Conservation (phyloP, 257 asterid genomes). For the Linaria vulgaris region DNA sequence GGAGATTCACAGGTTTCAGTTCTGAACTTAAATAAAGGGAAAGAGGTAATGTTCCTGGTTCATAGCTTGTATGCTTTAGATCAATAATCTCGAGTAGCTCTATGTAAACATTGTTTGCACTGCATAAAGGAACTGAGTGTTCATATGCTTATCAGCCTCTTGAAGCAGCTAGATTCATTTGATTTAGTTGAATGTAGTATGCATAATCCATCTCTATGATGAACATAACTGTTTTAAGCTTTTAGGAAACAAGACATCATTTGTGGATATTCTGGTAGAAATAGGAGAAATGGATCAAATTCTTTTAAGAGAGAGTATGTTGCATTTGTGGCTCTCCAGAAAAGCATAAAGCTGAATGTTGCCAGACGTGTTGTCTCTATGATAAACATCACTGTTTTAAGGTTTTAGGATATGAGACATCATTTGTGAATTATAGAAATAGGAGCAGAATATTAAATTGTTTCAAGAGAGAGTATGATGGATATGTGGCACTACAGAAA, state of each 20-base stretch:
- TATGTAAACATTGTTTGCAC: background rate
- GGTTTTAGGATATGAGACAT: background rate
- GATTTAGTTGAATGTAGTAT: conserved; percentile 1
- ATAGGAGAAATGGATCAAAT: too few relatives aligned
- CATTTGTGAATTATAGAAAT: too few relatives aligned
- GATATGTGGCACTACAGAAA: background rate
- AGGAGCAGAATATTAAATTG: too few relatives aligned
- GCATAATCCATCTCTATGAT: background rate
- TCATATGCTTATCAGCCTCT: background rate
- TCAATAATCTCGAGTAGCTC: conserved; percentile 6
- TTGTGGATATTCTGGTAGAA: too few relatives aligned
- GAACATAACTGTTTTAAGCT: background rate
- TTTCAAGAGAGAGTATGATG: too few relatives aligned
- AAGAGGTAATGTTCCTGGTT: conserved; percentile 43
- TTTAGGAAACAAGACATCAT: background rate
- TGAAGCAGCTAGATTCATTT: background rate
- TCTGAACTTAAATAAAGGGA: conserved; percentile 58
- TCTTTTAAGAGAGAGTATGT: too few relatives aligned
- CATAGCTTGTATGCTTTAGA: background rate
- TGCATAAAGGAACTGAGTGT: conserved; percentile 11
- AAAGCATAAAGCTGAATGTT: background rate
- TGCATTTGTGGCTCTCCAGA: background rate
- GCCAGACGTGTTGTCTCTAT: background rate
- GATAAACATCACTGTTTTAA: background rate
- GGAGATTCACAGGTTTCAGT: conserved; percentile 84